phyloP scores from a whole-genome alignment of 1,139 yeast species.

The Geotrichum histeridarum region DNA sequence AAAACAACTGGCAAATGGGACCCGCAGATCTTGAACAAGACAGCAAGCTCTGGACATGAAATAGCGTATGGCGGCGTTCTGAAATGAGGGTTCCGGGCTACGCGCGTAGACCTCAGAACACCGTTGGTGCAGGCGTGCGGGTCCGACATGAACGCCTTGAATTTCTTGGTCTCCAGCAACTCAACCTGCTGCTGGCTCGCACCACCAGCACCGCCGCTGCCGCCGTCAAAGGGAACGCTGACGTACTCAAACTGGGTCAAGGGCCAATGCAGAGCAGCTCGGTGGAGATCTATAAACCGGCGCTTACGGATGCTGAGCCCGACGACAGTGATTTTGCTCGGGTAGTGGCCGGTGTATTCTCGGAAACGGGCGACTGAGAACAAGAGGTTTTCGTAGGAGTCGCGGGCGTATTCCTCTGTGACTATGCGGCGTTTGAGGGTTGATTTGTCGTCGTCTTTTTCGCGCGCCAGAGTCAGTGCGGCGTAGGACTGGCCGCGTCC shows the following conservation, averaged over 20 bases:
- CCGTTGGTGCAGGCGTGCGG: slow-evolving; percentile 54
- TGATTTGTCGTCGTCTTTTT: slow-evolving; percentile 14
- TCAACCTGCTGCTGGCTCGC: not conserved
- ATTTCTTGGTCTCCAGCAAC: slow-evolving; percentile 46
- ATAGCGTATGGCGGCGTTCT: slow-evolving; percentile 43
- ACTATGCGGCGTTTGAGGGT: slow-evolving; percentile 34
- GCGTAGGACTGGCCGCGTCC: slow-evolving; percentile 49
- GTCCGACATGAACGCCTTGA: slow-evolving; percentile 48
- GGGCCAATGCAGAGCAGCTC: slow-evolving; percentile 47
- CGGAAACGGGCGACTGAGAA: slow-evolving; percentile 57
- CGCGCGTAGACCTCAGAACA: slow-evolving; percentile 41
- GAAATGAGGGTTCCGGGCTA: slow-evolving; percentile 56
- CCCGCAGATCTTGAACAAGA: too few relatives aligned
- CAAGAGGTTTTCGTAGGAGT: slow-evolving; percentile 72
- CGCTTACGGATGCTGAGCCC: slow-evolving; percentile 70
- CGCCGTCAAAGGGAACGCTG: slow-evolving; percentile 42
- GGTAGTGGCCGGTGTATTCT: slow-evolving; percentile 47
- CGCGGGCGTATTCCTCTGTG: slow-evolving; percentile 69
- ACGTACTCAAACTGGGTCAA: slow-evolving; percentile 43
- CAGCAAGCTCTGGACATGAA: slow-evolving; percentile 25
- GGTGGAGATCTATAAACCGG: slow-evolving; percentile 56
- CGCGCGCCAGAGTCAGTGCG: slow-evolving; percentile 15
- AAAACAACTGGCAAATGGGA: too few relatives aligned
- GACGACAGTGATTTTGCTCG: slow-evolving; percentile 50
- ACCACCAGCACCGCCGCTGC: too few relatives aligned